Conservation (phyloP, 805 yeast genomes). For the Saccharomycopsis olivae region DNA sequence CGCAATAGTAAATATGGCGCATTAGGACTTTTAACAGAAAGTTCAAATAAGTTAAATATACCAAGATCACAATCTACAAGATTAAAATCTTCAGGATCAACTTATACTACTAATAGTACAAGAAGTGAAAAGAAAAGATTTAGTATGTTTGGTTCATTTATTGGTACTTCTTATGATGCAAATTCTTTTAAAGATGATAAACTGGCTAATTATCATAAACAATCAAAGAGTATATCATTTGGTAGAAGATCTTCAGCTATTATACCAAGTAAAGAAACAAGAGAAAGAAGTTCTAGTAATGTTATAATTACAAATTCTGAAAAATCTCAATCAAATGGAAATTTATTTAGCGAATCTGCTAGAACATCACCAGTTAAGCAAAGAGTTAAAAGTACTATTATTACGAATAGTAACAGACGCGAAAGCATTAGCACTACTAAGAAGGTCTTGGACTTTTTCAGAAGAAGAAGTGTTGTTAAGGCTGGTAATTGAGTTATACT, state of each 20-base stretch:
- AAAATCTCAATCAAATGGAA: not conserved
- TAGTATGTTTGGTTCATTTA: constrained; percentile 30
- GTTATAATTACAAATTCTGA: not conserved
- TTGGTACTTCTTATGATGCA: constrained; percentile 14
- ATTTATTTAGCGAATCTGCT: not conserved
- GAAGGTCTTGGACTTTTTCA: constrained; percentile 69
- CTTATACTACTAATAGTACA: constrained; percentile 4
- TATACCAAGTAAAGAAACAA: not conserved
- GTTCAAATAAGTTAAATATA: constrained; percentile 4
- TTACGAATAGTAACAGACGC: not conserved
- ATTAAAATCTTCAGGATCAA: constrained; percentile 10
- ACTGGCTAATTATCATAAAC: constrained; percentile 2
- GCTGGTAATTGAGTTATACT: too few relatives aligned
- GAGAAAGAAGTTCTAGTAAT: constrained; percentile 9
- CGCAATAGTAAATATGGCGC: constrained; percentile 9
- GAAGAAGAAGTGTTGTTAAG: constrained; percentile 43
- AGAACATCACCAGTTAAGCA: constrained; percentile 10
- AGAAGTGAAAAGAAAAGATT: constrained; percentile 27
- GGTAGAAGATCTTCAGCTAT: constrained; percentile 9
- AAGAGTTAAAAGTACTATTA: constrained; percentile 9
- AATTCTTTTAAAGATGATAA: constrained; percentile 1
- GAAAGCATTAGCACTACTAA: constrained; percentile 48
- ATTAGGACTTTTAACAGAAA: constrained; percentile 1
- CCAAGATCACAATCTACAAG: constrained; percentile 9
- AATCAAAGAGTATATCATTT: constrained; percentile 13